A percentile compares a stretch with the other conserved stretches of the same genome.
Evolutionary conservation across 805 yeast species (phyloP).

Genomic region (Sungouiozyma intestinalis): DNA sequence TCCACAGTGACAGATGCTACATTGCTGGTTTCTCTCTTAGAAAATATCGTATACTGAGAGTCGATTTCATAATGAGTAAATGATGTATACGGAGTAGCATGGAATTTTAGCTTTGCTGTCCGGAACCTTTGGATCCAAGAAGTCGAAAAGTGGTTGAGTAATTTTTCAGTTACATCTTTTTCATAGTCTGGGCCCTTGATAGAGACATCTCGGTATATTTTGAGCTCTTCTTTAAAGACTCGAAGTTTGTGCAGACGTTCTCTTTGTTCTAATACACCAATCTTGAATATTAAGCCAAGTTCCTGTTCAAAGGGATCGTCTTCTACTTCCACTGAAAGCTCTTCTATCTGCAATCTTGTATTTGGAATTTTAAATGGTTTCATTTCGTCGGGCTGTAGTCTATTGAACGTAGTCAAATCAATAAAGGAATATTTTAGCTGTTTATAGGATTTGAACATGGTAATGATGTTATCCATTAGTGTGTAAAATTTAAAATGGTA

Average conservation of each 20-base stretch:
- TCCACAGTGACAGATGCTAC: conserved; percentile 19
- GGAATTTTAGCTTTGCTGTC: conserved; percentile 23
- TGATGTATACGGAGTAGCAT: conserved; percentile 21
- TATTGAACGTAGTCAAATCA: conserved; percentile 21
- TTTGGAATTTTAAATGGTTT: conserved; percentile 30
- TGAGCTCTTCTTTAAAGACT: conserved; percentile 17
- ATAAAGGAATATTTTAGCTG: conserved; percentile 37
- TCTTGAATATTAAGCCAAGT: conserved; percentile 44
- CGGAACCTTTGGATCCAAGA: conserved; percentile 31
- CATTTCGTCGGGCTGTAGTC: conserved; percentile 20
- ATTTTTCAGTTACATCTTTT: conserved; percentile 8
- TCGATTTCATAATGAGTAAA: conserved; percentile 12
- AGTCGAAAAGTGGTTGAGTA: conserved; percentile 30
- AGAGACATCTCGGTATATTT: not conserved
- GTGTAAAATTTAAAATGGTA: conserved; percentile 35
- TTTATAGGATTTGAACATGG: conserved; percentile 37
- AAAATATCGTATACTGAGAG: conserved; percentile 11
- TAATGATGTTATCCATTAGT: conserved; percentile 41
- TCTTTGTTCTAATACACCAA: conserved; percentile 49
- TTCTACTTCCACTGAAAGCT: conserved; percentile 40
- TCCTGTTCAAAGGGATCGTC: conserved; percentile 60
- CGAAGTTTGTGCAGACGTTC: conserved; percentile 35
- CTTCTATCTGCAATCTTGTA: conserved; percentile 33
- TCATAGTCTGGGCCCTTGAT: conserved; percentile 1
- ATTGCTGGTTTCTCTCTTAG: conserved; percentile 19